These are phyloP conservation scores for Trichophyton mentagrophytes DNA, from an alignment of 2,329 filamentous ascomycete species.

Conservation along the genomic window DNA sequence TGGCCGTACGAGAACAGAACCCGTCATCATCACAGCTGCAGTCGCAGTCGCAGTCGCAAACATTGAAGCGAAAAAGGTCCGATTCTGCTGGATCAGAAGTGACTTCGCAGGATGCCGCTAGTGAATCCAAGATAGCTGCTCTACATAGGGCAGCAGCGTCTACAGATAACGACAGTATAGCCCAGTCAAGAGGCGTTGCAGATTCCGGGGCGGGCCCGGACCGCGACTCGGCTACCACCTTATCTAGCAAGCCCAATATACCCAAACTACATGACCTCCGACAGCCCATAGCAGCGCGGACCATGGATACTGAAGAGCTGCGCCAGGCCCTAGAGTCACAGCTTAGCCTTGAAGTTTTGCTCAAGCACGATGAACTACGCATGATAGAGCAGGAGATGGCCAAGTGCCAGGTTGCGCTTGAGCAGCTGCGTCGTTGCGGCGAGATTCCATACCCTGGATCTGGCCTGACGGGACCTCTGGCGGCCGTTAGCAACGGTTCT, in stretches of 20 bases:
- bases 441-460: constrained; percentile 78
- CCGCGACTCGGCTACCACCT: background rate
- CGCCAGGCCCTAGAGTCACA: constrained; percentile 70
- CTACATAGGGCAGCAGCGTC: background rate
- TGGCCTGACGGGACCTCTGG: constrained; percentile 44
- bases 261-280: background rate
- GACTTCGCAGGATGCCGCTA: background rate
- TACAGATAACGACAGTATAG: background rate
- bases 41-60: constrained; percentile 19
- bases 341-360: constrained; percentile 77
- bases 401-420: constrained; percentile 85
- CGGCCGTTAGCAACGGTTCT: constrained; percentile 59
- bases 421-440: constrained; percentile 85
- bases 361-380: constrained; percentile 89
- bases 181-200: background rate
- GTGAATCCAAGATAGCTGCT: background rate
- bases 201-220: background rate
- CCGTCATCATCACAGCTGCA: constrained; percentile 13
- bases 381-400: constrained; percentile 92
- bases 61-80: constrained; percentile 48
- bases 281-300: background rate
- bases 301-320: constrained; percentile 36
- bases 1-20: constrained; percentile 25
- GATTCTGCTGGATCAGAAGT: constrained; percentile 33
- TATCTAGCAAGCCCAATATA: background rate